Evolutionary conservation across 441 rosid genomes (phyloP), one percentile per base, ranked within the genome.

Genomic region (Croton setiger): DNA sequence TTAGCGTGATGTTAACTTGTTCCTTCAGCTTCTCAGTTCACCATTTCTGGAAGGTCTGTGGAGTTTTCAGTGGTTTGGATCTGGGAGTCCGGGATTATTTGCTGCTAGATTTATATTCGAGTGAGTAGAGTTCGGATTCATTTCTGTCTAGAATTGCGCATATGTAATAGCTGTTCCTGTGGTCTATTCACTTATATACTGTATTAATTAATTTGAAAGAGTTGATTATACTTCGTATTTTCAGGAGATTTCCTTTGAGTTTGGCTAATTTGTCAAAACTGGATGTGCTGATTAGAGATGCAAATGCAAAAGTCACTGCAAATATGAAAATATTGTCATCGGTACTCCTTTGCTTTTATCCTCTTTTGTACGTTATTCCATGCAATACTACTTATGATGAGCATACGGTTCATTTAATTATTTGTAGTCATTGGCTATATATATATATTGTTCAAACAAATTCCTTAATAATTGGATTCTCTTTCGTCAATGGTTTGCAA

Each of bases 11-110:
- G 69, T 82, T 83, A 76, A 79, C 77, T 61, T 76, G 85, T 75
- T 81, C 80, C 18, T 76, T 78, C 83, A 82, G 86, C 85, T 83
- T 75, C 79, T 51, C 91, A 93, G 98, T 89, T 91, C 97, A 44
- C 97, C 97, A 43, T 88, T 67, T 80, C 78, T 93, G 58, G 92
- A 93, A 81, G 95, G 97, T 36, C 84, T 82, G 21, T 93, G 98
- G 98, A 88, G 83, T 70, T 89, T 93, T 33, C 91, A 91, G 80
- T 93, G 97, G 97, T 89, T 93, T 79, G 97, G 93, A 0, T 78
- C 86, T 51, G 89, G 95, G 69, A 87, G 82, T 73, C 87, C 87
- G 14, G 95, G 91, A 63, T 76, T 89, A n/a, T 83, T 77, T 71
- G 86, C 91, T 80, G 92, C 92, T 64, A 85, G 71, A 65, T 71